Base-by-base conservation (phyloP, 1,139 yeast genomes). In the Yamadazyma friedrichii region DNA sequence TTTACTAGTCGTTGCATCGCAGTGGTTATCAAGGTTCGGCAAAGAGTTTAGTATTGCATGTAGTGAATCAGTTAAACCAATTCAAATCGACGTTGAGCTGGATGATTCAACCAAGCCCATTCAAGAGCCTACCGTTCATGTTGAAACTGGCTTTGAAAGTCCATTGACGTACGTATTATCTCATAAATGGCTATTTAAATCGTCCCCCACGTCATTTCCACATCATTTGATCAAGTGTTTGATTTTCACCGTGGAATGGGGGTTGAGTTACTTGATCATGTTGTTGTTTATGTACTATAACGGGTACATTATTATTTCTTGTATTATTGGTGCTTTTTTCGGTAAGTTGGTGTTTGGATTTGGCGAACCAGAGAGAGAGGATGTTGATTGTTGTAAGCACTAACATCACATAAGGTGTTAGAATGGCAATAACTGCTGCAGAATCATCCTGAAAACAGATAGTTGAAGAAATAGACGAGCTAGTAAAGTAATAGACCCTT, bases 221-320 rank as follows among this genome's bases (percentile, higher is more conserved):
- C 80, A 80, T 49, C 88, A 82, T 51, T 24, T 76, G 6, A 51
- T 77, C 9, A 68, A 83, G 41, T 62, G 77, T 0, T 39, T 65
- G 2, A 55, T 82, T 33, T 82, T 74, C 56, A 70, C 80, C 2
- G 50, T 79, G 24, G 82, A 81, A 55, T 79, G 84, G 77, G 84
- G 84, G 2, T 70, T 77, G 15, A 76, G 82, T 4, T 82, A 82
- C 55, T 60, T 82, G 41, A 74, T 82, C 51, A 83, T 82, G 86
- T 69, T 83, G 64, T 63, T 83, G 51, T 82, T 82, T 65, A 83
- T 82, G 88, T 81, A 81, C 64, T 82, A 78, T 64, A 82, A 82
- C 52, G 88, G 88, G 15, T 83, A 80, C 56, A 68, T 82, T 29
- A 77, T 81, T 42, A 78, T 82, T 43, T 73, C 80, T 15, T 80